Evolutionary conservation across 495 filamentous ascomycete species (phyloP).

Genomic region (Aspergillus nidulans): DNA sequence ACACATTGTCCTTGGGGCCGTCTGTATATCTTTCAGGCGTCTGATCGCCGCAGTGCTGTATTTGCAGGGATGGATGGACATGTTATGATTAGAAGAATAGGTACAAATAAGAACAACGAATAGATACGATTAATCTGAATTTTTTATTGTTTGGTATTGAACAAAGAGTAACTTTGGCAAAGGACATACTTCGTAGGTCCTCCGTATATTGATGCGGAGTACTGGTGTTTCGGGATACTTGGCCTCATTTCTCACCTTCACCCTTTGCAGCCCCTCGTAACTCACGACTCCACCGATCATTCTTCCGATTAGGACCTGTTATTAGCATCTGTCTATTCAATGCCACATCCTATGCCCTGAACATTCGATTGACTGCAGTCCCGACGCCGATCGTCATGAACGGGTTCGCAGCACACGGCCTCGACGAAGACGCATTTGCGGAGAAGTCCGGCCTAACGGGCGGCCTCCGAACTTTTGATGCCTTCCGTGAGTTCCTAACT

Average conservation of each 20-base stretch:
- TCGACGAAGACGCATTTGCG: conserved; percentile 76
- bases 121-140: conserved; percentile 4
- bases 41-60: not conserved
- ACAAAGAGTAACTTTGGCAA: not conserved
- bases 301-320: not conserved
- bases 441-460: conserved; percentile 58
- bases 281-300: conserved; percentile 2
- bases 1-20: not conserved
- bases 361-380: not conserved
- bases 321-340: conserved; percentile 7
- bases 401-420: conserved; percentile 63
- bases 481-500: conserved; percentile 70
- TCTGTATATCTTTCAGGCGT: conserved; percentile 26
- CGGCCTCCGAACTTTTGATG: conserved; percentile 83
- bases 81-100: conserved; percentile 11
- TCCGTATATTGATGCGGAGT: conserved; percentile 2
- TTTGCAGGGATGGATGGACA: conserved; percentile 2
- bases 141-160: not conserved
- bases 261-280: conserved; percentile 7
- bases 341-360: conserved; percentile 25
- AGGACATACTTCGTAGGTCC: not conserved
- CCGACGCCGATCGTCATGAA: conserved; percentile 49
- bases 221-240: conserved; percentile 26
- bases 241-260: conserved; percentile 32
- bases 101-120: conserved; percentile 4